These are phyloP conservation scores for Rhodamnia rubescens DNA, from an alignment of 345 rosid genomes.

Conservation along the genomic window DNA sequence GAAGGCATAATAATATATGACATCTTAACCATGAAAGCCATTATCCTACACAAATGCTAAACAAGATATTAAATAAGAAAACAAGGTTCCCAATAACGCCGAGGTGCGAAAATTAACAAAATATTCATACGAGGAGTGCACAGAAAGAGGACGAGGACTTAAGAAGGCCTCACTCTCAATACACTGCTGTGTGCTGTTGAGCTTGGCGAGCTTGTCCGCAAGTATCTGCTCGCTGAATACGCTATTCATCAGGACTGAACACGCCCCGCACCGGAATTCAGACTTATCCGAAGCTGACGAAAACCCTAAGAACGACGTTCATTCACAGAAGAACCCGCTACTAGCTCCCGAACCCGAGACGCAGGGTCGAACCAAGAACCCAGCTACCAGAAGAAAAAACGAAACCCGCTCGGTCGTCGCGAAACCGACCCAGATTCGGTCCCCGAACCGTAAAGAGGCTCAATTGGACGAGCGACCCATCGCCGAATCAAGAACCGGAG, in stretches of 20 bases:
- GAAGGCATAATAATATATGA: accelerated
- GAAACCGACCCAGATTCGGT: not conserved
- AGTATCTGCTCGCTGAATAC: constrained; percentile 88
- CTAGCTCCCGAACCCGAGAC: not conserved
- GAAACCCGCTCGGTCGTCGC: not conserved
- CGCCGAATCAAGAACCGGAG: not conserved
- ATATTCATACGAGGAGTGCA: not conserved
- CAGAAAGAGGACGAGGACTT: not conserved
- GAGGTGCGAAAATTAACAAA: not conserved
- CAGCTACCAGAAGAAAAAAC: not conserved
- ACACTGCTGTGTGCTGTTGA: constrained; percentile 91
- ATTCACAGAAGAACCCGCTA: not conserved
- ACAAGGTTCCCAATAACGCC: accelerated
- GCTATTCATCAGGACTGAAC: constrained; percentile 69
- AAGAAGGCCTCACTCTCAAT: constrained; percentile 78
- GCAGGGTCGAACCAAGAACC: not conserved
- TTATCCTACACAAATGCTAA: not conserved
- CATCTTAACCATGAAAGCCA: not conserved
- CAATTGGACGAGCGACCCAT: not conserved
- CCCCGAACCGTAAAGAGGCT: not conserved
- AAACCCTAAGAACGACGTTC: not conserved
- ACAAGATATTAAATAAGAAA: not conserved
- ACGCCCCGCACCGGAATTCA: not conserved
- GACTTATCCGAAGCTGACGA: not conserved
- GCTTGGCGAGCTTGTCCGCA: constrained; percentile 94